Conservation (phyloP, 257 asterid species). For the Craterostigma plantagineum region DNA sequence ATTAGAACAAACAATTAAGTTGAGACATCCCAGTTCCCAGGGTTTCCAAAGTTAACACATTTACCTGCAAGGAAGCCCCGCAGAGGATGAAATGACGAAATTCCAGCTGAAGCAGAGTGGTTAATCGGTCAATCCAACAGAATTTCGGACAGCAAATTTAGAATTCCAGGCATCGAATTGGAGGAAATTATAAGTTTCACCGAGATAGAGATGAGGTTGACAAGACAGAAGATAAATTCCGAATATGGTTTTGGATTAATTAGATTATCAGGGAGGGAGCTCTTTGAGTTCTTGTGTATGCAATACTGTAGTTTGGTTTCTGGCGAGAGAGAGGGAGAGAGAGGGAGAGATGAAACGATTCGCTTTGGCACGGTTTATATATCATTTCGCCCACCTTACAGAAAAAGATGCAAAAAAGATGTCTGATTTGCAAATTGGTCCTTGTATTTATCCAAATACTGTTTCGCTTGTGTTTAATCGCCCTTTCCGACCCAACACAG, state of each 20-base stretch:
- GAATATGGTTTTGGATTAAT: slow-evolving; percentile 7
- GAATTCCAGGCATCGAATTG: slow-evolving; percentile 3
- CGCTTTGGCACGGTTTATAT: slow-evolving; percentile 20
- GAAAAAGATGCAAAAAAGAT: slow-evolving; percentile 8
- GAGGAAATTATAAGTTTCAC: slow-evolving; percentile 1
- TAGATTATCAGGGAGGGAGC: slow-evolving; percentile 18
- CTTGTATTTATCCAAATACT: too few species aligned
- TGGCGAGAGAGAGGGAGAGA: slow-evolving; percentile 22
- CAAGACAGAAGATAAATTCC: slow-evolving; percentile 9
- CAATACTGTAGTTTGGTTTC: slow-evolving; percentile 20
- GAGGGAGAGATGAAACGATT: slow-evolving; percentile 19
- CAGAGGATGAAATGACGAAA: slow-evolving; percentile 13
- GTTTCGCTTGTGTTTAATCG: too few species aligned
- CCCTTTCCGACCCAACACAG: too few species aligned
- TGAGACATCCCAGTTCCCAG: slow-evolving; percentile 6
- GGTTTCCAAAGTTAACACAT: slow-evolving; percentile 5
- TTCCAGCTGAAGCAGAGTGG: slow-evolving; percentile 14
- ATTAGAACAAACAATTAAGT: slow-evolving; percentile 11
- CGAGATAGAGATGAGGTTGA: not conserved
- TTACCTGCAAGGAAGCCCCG: slow-evolving; percentile 28
- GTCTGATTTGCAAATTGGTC: too few species aligned
- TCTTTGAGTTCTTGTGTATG: slow-evolving; percentile 16
- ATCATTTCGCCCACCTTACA: slow-evolving; percentile 32
- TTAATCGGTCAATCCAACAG: slow-evolving; percentile 24
- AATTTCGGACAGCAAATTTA: slow-evolving; percentile 7